These are phyloP conservation scores for Gossypium davidsonii DNA, from an alignment of 441 rosid species.

Conservation along the genomic window DNA sequence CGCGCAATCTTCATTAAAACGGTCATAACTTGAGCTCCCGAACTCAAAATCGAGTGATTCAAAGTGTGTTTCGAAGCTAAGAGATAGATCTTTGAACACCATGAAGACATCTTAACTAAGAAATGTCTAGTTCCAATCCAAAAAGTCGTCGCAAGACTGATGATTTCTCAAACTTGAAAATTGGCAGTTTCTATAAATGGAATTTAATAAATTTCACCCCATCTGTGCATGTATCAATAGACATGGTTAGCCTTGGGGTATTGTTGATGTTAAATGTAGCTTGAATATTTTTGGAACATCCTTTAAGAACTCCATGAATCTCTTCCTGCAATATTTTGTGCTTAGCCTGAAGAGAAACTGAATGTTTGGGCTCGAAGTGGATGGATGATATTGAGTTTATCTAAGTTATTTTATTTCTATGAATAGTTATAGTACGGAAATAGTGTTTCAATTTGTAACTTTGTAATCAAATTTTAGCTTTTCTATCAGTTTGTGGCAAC, in stretches of 20 bases:
- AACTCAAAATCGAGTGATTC: too few species aligned
- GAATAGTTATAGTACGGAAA: neutral
- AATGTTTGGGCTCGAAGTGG: neutral
- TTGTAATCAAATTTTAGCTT: neutral
- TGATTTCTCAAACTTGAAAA: too few species aligned
- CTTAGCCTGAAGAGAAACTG: neutral
- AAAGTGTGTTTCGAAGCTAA: too few species aligned
- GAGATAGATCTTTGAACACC: too few species aligned
- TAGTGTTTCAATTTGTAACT: slow-evolving; percentile 4
- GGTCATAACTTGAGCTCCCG: too few species aligned
- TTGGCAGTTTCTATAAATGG: too few species aligned
- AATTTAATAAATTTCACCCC: too few species aligned
- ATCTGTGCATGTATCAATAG: too few species aligned
- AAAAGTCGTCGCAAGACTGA: too few species aligned
- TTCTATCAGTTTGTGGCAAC: neutral
- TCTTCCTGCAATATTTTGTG: neutral
- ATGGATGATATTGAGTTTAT: neutral
- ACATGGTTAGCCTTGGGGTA: neutral
- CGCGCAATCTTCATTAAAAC: too few species aligned
- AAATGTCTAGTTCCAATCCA: too few species aligned
- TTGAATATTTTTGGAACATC: neutral
- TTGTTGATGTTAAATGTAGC: neutral
- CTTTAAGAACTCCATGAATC: neutral
- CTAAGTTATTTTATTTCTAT: neutral
- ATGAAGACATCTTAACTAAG: too few species aligned